Conservation (phyloP, 75 land plant genomes). For the Cryptomeria japonica region DNA sequence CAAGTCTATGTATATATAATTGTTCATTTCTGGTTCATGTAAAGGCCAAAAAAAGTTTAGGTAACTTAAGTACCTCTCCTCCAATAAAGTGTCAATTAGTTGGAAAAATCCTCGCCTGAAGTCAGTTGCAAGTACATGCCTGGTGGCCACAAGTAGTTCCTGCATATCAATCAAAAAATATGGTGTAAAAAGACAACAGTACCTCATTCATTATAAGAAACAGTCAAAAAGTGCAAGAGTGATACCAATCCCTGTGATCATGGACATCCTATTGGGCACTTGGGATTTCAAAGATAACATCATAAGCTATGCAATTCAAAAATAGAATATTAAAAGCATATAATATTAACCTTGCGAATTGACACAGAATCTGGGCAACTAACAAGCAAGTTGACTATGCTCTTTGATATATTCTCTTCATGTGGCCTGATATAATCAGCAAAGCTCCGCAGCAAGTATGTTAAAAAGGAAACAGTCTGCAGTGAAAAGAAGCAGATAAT, state of each 20-base stretch:
- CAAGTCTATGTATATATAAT: neutral
- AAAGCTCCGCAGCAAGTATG: conserved; percentile 86
- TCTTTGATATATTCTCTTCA: conserved; percentile 96
- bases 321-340: neutral
- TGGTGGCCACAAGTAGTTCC: conserved; percentile 92
- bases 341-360: conserved; percentile 79
- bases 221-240: neutral
- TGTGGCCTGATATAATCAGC: conserved; percentile 93
- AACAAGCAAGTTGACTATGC: conserved; percentile 92
- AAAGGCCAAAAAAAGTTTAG: conserved; percentile 1
- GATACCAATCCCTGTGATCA: neutral
- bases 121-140: conserved; percentile 96
- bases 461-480: conserved; percentile 98
- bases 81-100: conserved; percentile 89
- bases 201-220: neutral
- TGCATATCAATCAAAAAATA: conserved; percentile 23
- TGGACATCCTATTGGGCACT: neutral
- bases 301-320: neutral
- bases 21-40: neutral
- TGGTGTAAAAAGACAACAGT: neutral
- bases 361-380: conserved; percentile 96
- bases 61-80: conserved; percentile 69
- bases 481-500: neutral
- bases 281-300: neutral
- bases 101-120: conserved; percentile 91